phyloP scores from a whole-genome alignment of 805 yeast species.

The Candida palmyrensis region DNA sequence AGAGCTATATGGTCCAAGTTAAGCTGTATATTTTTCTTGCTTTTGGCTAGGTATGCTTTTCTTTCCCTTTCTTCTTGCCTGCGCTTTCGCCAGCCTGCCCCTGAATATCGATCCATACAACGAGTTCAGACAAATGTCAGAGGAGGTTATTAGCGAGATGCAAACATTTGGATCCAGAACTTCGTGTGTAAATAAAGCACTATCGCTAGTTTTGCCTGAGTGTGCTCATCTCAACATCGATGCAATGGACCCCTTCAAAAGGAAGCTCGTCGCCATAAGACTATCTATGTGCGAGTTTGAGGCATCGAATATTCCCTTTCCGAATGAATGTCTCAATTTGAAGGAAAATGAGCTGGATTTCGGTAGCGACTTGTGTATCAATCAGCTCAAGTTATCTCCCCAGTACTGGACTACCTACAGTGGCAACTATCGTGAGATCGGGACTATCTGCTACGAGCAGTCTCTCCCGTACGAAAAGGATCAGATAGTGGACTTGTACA shows the following conservation, averaged over 20 bases:
- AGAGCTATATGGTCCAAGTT: too few relatives aligned
- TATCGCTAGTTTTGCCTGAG: conserved; percentile 31
- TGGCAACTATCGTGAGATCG: conserved; percentile 55
- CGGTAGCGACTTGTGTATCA: conserved; percentile 15
- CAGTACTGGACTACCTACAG: conserved; percentile 76
- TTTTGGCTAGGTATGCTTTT: too few relatives aligned
- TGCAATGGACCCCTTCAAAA: conserved; percentile 22
- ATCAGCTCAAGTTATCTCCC: conserved; percentile 35
- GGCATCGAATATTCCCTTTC: conserved; percentile 36
- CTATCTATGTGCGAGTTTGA: conserved; percentile 54
- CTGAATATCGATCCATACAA: too few relatives aligned
- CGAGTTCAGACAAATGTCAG: too few relatives aligned
- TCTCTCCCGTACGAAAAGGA: conserved; percentile 49
- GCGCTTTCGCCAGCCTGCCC: too few relatives aligned
- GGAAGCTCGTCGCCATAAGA: conserved; percentile 38
- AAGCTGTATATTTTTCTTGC: too few relatives aligned
- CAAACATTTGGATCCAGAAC: conserved; percentile 5
- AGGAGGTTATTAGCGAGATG: too few relatives aligned
- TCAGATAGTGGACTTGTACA: conserved; percentile 40
- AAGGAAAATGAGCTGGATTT: conserved; percentile 36
- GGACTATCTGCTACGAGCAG: conserved; percentile 49
- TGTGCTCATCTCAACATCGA: conserved; percentile 41
- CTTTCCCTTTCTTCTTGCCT: too few relatives aligned
- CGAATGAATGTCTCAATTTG: conserved; percentile 19
- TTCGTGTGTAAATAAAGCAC: conserved; percentile 36